phyloP scores from a whole-genome alignment of 2,329 filamentous ascomycete species.

The Botrytis paeoniae region DNA sequence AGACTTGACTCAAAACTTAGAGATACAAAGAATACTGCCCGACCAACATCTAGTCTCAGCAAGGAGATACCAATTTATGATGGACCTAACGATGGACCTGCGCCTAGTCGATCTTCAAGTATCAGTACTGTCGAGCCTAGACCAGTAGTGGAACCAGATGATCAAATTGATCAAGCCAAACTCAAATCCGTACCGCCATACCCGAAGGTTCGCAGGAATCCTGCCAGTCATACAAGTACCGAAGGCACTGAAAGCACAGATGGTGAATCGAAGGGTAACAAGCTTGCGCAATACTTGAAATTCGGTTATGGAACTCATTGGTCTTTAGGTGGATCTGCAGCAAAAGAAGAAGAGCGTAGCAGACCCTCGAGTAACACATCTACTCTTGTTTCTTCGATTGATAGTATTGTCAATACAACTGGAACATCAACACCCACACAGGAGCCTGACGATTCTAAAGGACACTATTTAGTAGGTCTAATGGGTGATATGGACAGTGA shows the following conservation, averaged over 20 bases:
- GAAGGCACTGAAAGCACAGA: slow-evolving; percentile 23
- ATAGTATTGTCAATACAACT: slow-evolving; percentile 3
- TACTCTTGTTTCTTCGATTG: neutral
- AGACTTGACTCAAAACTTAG: neutral
- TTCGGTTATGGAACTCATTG: slow-evolving; percentile 67
- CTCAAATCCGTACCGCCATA: neutral
- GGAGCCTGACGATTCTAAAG: slow-evolving; percentile 35
- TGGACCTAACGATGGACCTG: slow-evolving; percentile 1
- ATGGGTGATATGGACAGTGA: slow-evolving; percentile 59
- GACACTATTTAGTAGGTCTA: slow-evolving; percentile 66
- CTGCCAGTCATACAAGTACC: slow-evolving; percentile 25
- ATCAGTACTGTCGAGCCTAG: neutral
- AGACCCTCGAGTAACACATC: slow-evolving; percentile 1
- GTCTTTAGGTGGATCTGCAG: slow-evolving; percentile 44
- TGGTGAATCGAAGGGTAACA: slow-evolving; percentile 36
- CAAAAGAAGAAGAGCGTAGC: slow-evolving; percentile 20
- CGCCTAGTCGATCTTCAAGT: neutral
- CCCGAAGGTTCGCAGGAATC: slow-evolving; percentile 22
- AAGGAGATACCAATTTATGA: slow-evolving; percentile 11
- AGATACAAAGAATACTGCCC: neutral
- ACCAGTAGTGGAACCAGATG: neutral
- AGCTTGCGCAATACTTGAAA: slow-evolving; percentile 62
- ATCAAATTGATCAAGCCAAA: slow-evolving; percentile 2
- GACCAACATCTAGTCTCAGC: slow-evolving; percentile 6
- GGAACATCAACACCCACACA: slow-evolving; percentile 4